Conservation (phyloP, 108 stramenopile species). For the Nitzschia sp. region DNA sequence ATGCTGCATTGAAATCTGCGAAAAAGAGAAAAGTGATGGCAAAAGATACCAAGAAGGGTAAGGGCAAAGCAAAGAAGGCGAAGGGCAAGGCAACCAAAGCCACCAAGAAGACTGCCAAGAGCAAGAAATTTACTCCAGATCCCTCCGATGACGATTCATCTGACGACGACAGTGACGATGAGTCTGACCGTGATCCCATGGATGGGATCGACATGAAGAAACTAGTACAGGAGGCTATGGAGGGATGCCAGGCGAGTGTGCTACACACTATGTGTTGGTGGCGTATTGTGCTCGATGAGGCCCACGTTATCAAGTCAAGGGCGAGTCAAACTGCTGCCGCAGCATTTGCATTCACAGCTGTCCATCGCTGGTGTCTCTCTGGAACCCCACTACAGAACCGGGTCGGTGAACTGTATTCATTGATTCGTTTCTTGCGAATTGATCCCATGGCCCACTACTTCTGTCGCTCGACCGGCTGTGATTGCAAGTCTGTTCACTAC, state of each 20-base stretch:
- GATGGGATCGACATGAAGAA: conserved; percentile 42
- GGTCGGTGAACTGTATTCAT: conserved; percentile 96
- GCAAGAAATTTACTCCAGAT: conserved; percentile 37
- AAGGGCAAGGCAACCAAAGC: conserved; percentile 42
- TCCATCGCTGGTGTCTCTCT: conserved; percentile 91
- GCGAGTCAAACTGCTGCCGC: conserved; percentile 92
- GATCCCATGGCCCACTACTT: conserved; percentile 98
- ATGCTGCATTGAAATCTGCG: conserved; percentile 38
- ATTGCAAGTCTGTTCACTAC: conserved; percentile 94
- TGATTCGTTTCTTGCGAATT: conserved; percentile 92
- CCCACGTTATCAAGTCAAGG: conserved; percentile 91
- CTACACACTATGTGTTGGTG: conserved; percentile 92
- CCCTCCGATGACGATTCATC: conserved; percentile 25
- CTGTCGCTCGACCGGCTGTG: conserved; percentile 79
- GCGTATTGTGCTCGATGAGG: conserved; percentile 93
- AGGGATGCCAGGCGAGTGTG: conserved; percentile 67
- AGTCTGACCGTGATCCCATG: conserved; percentile 27
- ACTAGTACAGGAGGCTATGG: conserved; percentile 68
- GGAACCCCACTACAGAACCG: conserved; percentile 99
- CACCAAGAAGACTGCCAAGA: conserved; percentile 37
- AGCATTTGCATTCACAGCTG: conserved; percentile 87
- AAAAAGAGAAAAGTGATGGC: conserved; percentile 52
- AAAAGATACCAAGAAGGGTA: conserved; percentile 24
- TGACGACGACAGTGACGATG: conserved; percentile 34
- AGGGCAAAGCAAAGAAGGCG: conserved; percentile 18